These are phyloP conservation scores for Nemania sp. DNA, from an alignment of 2,329 filamentous ascomycete genomes.

Conservation along the genomic window DNA sequence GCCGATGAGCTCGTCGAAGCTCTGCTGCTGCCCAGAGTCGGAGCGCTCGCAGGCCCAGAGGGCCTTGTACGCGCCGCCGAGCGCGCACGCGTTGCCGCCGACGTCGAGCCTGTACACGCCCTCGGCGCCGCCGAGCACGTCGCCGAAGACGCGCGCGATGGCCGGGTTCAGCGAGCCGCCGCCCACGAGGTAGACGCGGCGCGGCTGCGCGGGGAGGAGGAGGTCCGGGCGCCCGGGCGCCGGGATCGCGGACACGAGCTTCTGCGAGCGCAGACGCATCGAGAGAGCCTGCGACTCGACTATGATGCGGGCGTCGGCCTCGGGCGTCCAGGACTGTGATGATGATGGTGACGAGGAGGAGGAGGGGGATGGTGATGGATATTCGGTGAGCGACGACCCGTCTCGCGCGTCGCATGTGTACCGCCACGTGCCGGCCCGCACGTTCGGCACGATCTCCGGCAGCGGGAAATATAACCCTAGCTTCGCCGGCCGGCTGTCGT, in stretches of 20 bases:
- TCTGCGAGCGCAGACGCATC: conserved; percentile 81
- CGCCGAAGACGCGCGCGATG: conserved; percentile 81
- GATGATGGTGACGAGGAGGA: background rate
- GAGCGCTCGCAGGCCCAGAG: conserved; percentile 83
- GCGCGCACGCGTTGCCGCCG: conserved; percentile 90
- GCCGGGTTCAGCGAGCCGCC: conserved; percentile 89
- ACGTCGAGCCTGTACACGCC: conserved; percentile 94
- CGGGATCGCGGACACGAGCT: conserved; percentile 66
- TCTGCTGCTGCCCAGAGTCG: conserved; percentile 54
- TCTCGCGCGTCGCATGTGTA: conserved; percentile 66
- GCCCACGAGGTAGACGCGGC: conserved; percentile 68
- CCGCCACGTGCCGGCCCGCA: conserved; percentile 83
- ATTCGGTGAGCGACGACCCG: conserved; percentile 54
- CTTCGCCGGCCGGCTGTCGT: conserved; percentile 64
- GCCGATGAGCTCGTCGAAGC: conserved; percentile 86
- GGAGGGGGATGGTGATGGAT: conserved; percentile 25
- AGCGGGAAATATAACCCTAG: conserved; percentile 94
- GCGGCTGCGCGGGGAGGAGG: conserved; percentile 64
- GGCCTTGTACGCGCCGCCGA: conserved; percentile 94
- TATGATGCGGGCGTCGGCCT: conserved; percentile 81
- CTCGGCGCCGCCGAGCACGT: conserved; percentile 86
- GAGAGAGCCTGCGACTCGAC: conserved; percentile 95
- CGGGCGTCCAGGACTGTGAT: conserved; percentile 56
- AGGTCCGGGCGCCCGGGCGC: conserved; percentile 51
- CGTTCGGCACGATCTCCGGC: conserved; percentile 93